These are phyloP conservation scores for Isabelozyma pseudorhagii DNA, from an alignment of 805 yeast genomes.

Conservation along the genomic window DNA sequence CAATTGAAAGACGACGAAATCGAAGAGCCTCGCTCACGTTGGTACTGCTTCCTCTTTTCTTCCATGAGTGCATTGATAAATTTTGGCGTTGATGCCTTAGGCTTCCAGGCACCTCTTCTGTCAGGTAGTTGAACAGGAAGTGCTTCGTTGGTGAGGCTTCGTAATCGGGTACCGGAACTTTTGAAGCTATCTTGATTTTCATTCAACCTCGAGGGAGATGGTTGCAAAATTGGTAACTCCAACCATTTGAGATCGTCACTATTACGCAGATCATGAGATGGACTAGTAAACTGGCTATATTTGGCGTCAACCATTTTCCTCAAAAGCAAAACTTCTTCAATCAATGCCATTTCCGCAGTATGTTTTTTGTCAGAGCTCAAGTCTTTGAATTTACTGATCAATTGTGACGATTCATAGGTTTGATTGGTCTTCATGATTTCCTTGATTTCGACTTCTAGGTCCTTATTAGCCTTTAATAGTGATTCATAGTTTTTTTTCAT, in stretches of 20 bases:
- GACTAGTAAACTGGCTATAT: not conserved
- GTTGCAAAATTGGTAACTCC: slow-evolving; percentile 3
- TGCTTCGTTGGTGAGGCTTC: slow-evolving; percentile 9
- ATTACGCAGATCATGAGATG: not conserved
- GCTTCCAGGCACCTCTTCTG: slow-evolving; percentile 8
- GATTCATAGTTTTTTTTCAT: slow-evolving; percentile 16
- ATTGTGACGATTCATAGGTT: slow-evolving; percentile 8
- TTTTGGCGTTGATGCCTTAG: slow-evolving; percentile 11
- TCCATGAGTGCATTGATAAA: slow-evolving; percentile 14
- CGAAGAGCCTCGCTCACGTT: not conserved
- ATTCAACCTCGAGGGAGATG: not conserved
- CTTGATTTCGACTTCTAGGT: slow-evolving; percentile 20
- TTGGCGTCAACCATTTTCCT: slow-evolving; percentile 25
- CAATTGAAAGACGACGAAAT: not conserved
- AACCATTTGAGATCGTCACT: slow-evolving; percentile 18
- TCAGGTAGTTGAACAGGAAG: slow-evolving; percentile 7
- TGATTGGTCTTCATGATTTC: slow-evolving; percentile 19
- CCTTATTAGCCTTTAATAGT: slow-evolving; percentile 15
- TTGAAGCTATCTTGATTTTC: not conserved
- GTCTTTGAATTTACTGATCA: slow-evolving; percentile 26
- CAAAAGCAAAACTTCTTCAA: slow-evolving; percentile 45
- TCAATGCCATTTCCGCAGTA: slow-evolving; percentile 30
- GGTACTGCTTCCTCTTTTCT: slow-evolving; percentile 10
- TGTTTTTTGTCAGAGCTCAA: slow-evolving; percentile 30
- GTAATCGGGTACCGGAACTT: slow-evolving; percentile 2